These are phyloP conservation scores for Aurantiochytrium sp. DNA, from an alignment of 108 stramenopile species.

Conservation along the genomic window DNA sequence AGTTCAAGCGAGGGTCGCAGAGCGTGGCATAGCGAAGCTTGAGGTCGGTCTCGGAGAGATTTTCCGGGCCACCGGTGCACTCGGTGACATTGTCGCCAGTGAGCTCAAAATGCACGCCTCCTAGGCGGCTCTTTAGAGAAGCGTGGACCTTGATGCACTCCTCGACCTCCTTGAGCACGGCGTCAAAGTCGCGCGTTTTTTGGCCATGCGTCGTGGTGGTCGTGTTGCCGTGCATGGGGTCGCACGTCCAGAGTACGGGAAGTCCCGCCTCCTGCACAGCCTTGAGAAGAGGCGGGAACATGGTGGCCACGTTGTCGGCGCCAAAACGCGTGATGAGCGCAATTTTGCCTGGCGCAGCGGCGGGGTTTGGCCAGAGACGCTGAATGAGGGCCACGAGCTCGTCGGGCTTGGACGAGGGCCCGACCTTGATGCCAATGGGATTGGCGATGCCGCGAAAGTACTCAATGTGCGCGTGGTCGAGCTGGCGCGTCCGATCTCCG, in stretches of 20 bases:
- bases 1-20: conserved; percentile 97
- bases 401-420: conserved; percentile 71
- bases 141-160: conserved; percentile 99
- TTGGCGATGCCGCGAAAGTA: conserved; percentile 91
- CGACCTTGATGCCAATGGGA: conserved; percentile 91
- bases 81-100: conserved; percentile 97
- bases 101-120: conserved; percentile 94
- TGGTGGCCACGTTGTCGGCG: conserved; percentile 80
- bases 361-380: neutral
- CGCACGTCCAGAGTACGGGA: conserved; percentile 82
- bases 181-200: conserved; percentile 93
- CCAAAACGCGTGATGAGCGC: conserved; percentile 97
- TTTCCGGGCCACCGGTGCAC: conserved; percentile 84
- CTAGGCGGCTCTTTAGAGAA: conserved; percentile 90
- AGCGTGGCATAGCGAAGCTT: conserved; percentile 72
- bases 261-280: conserved; percentile 89
- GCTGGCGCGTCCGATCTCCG: conserved; percentile 94
- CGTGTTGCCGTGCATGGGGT: conserved; percentile 97
- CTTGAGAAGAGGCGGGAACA: conserved; percentile 87
- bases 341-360: conserved; percentile 67
- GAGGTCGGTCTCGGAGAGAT: conserved; percentile 70
- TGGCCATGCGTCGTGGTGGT: conserved; percentile 72
- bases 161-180: conserved; percentile 80
- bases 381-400: conserved; percentile 60
- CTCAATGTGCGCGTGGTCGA: conserved; percentile 95